Evolutionary conservation across 192 early-diverging fungal genomes (phyloP).

Genomic region (Chytriomyces hyalinus): DNA sequence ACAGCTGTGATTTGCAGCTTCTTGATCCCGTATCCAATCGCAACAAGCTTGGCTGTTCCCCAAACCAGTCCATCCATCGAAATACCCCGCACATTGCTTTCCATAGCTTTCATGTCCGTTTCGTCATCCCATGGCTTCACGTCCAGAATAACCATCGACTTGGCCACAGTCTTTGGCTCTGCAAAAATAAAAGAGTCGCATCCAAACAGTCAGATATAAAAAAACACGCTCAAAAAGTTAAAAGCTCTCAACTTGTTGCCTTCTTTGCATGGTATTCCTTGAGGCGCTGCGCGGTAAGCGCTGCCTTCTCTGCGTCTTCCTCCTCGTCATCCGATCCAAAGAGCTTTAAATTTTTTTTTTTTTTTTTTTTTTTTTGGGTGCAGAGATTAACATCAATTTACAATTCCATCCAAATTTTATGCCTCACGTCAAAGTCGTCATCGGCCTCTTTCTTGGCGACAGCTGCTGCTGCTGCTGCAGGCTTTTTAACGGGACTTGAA

Average conservation of each 20-base stretch:
- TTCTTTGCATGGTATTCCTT: slow-evolving; percentile 93
- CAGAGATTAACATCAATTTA: neutral
- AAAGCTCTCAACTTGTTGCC: slow-evolving; percentile 61
- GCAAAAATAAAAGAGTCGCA: neutral
- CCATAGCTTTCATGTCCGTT: slow-evolving; percentile 80
- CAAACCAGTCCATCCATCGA: slow-evolving; percentile 89
- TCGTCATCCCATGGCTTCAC: slow-evolving; percentile 99
- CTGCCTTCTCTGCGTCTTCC: slow-evolving; percentile 90
- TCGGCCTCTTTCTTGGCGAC: neutral
- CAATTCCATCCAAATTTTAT: neutral
- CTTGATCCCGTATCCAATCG: slow-evolving; percentile 95
- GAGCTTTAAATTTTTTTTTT: slow-evolving; percentile 49
- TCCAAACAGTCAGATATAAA: slow-evolving; percentile 12
- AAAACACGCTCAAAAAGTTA: neutral
- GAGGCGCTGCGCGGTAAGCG: slow-evolving; percentile 84
- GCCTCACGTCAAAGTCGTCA: neutral
- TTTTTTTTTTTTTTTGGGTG: neutral
- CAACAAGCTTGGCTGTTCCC: slow-evolving; percentile 77
- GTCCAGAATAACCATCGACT: slow-evolving; percentile 91
- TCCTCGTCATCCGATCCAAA: slow-evolving; percentile 95
- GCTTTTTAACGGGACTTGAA: neutral
- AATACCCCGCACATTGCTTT: slow-evolving; percentile 73
- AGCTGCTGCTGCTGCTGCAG: neutral
- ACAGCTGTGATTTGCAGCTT: slow-evolving; percentile 93
- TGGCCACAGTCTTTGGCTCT: slow-evolving; percentile 83